A percentile compares a stretch with the other conserved stretches of the same genome.
These are phyloP conservation scores for Suillus americanus DNA, from an alignment of 768 basidiomycete genomes.

Conservation along the genomic window DNA sequence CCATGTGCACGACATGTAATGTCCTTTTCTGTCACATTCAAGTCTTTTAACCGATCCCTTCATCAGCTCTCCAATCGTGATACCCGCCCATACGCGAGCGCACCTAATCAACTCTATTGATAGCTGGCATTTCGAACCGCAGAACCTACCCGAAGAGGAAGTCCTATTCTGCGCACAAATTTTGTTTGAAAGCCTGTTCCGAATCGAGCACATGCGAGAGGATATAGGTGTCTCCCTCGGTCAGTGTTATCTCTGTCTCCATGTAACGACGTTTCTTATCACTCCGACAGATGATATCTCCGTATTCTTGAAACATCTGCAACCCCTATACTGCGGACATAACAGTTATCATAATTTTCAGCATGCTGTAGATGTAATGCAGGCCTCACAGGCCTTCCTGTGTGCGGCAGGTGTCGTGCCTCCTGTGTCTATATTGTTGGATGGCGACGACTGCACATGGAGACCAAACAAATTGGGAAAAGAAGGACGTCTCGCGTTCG, in stretches of 20 bases:
- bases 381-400: slow-evolving; percentile 88
- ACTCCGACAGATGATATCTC: slow-evolving; percentile 62
- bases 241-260: slow-evolving; percentile 38
- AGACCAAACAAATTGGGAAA: slow-evolving; percentile 43
- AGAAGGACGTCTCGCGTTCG: slow-evolving; percentile 35
- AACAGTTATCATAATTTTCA: slow-evolving; percentile 99
- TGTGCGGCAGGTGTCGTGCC: slow-evolving; percentile 80
- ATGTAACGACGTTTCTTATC: slow-evolving; percentile 17
- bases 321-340: slow-evolving; percentile 84
- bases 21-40: neutral
- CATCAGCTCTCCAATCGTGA: slow-evolving; percentile 46
- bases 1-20: slow-evolving; percentile 31
- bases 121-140: slow-evolving; percentile 90
- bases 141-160: slow-evolving; percentile 79
- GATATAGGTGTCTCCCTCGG: slow-evolving; percentile 57
- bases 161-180: slow-evolving; percentile 78
- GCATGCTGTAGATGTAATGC: slow-evolving; percentile 95
- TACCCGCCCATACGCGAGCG: slow-evolving; percentile 49
- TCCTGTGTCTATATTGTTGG: slow-evolving; percentile 63
- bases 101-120: slow-evolving; percentile 69
- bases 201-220: slow-evolving; percentile 71
- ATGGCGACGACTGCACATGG: slow-evolving; percentile 37
- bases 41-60: slow-evolving; percentile 16
- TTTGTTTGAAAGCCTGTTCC: slow-evolving; percentile 83
- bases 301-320: slow-evolving; percentile 81